Conservation (phyloP, 306 rosid species). For the Cucumis hystrix region DNA sequence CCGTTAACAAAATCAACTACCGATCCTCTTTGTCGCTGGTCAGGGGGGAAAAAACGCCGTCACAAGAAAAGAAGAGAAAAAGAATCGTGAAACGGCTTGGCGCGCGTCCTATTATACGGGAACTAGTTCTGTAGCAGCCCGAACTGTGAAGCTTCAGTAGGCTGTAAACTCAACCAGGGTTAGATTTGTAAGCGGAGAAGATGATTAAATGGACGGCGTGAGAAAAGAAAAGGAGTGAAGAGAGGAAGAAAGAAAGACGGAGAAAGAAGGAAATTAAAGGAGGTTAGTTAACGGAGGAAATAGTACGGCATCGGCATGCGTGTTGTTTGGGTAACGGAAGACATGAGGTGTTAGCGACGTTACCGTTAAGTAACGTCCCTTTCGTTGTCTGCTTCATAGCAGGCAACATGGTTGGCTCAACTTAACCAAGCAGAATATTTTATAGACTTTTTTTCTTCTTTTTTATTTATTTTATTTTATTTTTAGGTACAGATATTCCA, state of each 20-base stretch:
- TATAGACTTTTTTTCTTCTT: neutral
- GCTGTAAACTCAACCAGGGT: slow-evolving; percentile 20
- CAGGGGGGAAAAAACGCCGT: slow-evolving; percentile 32
- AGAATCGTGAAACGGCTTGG: slow-evolving; percentile 24
- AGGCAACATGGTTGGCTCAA: slow-evolving; percentile 71
- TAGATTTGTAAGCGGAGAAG: slow-evolving; percentile 14
- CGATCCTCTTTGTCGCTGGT: slow-evolving; percentile 1
- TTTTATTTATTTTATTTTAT: neutral
- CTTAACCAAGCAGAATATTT: slow-evolving; percentile 50
- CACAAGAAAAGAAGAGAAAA: neutral
- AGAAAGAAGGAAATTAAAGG: neutral
- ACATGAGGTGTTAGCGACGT: slow-evolving; percentile 5
- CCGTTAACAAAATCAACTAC: neutral
- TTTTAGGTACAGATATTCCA: neutral
- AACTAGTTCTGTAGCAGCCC: slow-evolving; percentile 15
- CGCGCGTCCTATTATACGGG: slow-evolving; percentile 40
- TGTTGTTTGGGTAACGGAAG: slow-evolving; percentile 26
- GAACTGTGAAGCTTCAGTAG: slow-evolving; percentile 6
- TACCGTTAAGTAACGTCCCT: slow-evolving; percentile 45
- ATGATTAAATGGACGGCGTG: slow-evolving; percentile 13
- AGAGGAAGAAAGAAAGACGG: neutral
- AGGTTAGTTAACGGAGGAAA: slow-evolving; percentile 5
- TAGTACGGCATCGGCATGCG: slow-evolving; percentile 24
- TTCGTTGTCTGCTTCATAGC: slow-evolving; percentile 73
- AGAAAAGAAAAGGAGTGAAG: neutral